Evolutionary conservation across 371 early-diverging fungal species (phyloP), one percentile per base, ranked within the genome.

Genomic region (Rhizopus sp.): DNA sequence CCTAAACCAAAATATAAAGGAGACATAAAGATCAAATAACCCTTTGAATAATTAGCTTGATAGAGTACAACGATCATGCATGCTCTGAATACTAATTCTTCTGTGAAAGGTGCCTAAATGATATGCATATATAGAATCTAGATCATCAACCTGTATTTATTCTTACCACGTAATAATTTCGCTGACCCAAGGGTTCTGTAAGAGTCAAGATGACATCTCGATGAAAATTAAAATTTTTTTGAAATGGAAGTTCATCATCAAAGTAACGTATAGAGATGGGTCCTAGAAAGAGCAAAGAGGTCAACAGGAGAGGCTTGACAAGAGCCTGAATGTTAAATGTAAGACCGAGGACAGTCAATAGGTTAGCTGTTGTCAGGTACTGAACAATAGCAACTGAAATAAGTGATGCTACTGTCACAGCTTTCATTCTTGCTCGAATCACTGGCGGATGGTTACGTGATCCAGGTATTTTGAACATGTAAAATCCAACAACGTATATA

Each of bases 1-100:
- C 88, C 88, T 34, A 87, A 37, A 16, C 88, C 90, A 73, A 90
- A 90, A 40, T 82, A 77, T 12, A 88, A 56, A 12, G 90, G 88
- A 2, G 81, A 69, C 1, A 68, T 47, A 62, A 82, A 80, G 15
- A 87, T 74, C 29, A 76, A 68, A 46, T 68, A 59, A n/a, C 44
- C 45, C 2, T 8, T 46, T 0, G 76, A 67, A 60, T 69, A 69
- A 9, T 71, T 69, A 16, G 83, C 78, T 31, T 69, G 70, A 47
- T 70, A 56, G 7, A 82, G 53, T 3, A 83, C 55, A 12, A 82
- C 70, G 23, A 87, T 68, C 71, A 87, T 83, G 59, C 83, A 86
- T 16, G 78, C 70, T 53, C 90, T 71, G 65, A 90, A 90, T 8
- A 87, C 82, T 58, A 83, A 66, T 59, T 90, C 90, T 67, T 89